Conservation (phyloP, 768 basidiomycete species). For the Russula griseocarnosa region DNA sequence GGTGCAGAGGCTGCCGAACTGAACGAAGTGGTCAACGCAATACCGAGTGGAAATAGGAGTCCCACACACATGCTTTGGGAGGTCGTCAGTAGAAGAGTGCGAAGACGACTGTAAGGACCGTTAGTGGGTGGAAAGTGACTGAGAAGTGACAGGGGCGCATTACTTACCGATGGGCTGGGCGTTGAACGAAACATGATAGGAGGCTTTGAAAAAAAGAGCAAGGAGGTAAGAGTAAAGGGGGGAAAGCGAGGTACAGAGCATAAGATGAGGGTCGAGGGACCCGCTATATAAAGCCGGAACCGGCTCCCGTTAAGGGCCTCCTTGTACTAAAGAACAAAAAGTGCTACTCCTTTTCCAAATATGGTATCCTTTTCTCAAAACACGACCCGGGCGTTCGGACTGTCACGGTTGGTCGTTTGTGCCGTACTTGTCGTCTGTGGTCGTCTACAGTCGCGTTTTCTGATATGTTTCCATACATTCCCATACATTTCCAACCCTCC, state of each 20-base stretch:
- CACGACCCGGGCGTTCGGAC: not conserved
- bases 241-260: not conserved
- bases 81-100: constrained; percentile 16
- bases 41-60: not conserved
- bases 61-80: constrained; percentile 16
- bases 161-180: constrained; percentile 9
- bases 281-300: constrained; percentile 6
- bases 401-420: not conserved
- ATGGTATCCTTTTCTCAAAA: not conserved
- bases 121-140: not conserved
- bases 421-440: too few relatives aligned
- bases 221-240: not conserved
- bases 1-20: constrained; percentile 6
- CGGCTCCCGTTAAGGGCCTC: constrained; percentile 13
- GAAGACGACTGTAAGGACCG: constrained; percentile 17
- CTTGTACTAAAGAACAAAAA: constrained; percentile 13
- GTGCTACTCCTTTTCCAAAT: not conserved
- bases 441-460: too few relatives aligned
- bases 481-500: not conserved
- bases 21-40: not conserved
- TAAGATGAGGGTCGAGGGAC: not conserved
- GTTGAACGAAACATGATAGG: constrained; percentile 16
- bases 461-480: too few relatives aligned
- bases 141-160: too few relatives aligned
- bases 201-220: not conserved